Percentiles rank a stretch among this genome's conserved stretches.
These are phyloP conservation scores for Alternaria sp. DNA, from an alignment of 2,329 filamentous ascomycete species.

Conservation along the genomic window DNA sequence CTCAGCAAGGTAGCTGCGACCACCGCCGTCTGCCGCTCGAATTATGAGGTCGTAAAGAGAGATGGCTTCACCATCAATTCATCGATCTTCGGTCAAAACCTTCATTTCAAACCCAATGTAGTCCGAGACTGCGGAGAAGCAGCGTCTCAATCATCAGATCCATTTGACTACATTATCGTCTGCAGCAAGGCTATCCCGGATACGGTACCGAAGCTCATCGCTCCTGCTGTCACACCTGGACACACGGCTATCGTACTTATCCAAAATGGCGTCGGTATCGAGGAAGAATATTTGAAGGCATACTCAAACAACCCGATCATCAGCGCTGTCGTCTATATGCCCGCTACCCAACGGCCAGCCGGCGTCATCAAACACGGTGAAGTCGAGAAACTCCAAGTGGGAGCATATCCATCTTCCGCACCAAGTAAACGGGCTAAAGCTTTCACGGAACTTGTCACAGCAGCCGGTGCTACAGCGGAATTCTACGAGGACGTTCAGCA, in stretches of 20 bases:
- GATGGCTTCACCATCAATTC: constrained; percentile 53
- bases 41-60: constrained; percentile 51
- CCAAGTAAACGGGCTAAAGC: constrained; percentile 18
- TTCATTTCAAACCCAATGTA: constrained; percentile 46
- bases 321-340: constrained; percentile 63
- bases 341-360: constrained; percentile 57
- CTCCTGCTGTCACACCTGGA: constrained; percentile 47
- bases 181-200: constrained; percentile 56
- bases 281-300: constrained; percentile 58
- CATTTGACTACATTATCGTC: constrained; percentile 58
- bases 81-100: constrained; percentile 42
- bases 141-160: constrained; percentile 18
- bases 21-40: constrained; percentile 56
- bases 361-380: constrained; percentile 57
- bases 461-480: constrained; percentile 56
- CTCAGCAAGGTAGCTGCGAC: constrained; percentile 49
- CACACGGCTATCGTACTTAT: constrained; percentile 64
- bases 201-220: constrained; percentile 46
- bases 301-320: constrained; percentile 63
- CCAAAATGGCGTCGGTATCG: constrained; percentile 68
- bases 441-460: constrained; percentile 53
- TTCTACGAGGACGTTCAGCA: constrained; percentile 62
- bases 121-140: constrained; percentile 48
- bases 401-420: constrained; percentile 54
- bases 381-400: constrained; percentile 58